Evolutionary conservation across 805 yeast species (phyloP).

Genomic region (Danielia reshetovae): DNA sequence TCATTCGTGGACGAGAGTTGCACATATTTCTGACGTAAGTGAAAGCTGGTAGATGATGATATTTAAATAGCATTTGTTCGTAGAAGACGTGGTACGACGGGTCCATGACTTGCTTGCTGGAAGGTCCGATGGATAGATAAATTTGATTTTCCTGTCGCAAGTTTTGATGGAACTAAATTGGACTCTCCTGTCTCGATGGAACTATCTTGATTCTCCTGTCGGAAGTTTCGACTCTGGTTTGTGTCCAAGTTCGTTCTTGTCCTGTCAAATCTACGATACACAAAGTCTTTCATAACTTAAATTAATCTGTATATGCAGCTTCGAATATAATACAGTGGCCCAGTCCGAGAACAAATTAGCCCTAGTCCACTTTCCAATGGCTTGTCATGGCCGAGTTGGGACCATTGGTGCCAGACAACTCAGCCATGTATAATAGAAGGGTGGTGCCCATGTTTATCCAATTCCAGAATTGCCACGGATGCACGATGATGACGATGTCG

Average conservation of each 20-base stretch:
- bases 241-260: no score
- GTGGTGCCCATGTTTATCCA: conserved; percentile 90
- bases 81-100: no score
- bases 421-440: conserved; percentile 73
- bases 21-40: conserved; percentile 36
- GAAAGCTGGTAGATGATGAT: conserved; percentile 5
- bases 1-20: conserved; percentile 65
- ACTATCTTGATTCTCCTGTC: no score
- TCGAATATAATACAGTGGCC: conserved; percentile 2
- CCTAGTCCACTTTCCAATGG: conserved; percentile 41
- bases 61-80: conserved; percentile 8
- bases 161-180: no score
- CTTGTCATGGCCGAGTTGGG: conserved; percentile 35
- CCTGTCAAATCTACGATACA: no score
- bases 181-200: no score
- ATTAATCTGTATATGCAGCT: background rate
- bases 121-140: no score
- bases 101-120: no score
- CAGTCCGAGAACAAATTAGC: background rate
- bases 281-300: no score
- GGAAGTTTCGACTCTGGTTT: no score
- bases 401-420: conserved; percentile 47
- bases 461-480: conserved; percentile 96
- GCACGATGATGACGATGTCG: conserved; percentile 32
- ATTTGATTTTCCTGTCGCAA: no score